Evolutionary conservation across 805 yeast genomes (phyloP).

Genomic region (Ascoidea rubescens): DNA sequence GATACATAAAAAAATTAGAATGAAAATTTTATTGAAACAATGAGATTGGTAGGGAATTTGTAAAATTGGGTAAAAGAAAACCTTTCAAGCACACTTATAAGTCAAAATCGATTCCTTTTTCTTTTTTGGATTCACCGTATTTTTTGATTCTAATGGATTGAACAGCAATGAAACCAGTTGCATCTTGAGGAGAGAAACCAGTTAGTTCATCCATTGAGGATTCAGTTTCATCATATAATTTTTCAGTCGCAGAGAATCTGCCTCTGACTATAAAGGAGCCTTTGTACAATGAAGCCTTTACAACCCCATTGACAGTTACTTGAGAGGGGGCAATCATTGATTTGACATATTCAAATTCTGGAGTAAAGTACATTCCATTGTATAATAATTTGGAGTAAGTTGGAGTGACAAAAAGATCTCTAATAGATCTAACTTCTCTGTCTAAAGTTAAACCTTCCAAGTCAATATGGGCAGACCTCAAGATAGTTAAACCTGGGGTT

Average conservation of each 20-base stretch:
- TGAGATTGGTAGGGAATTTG: too few species aligned
- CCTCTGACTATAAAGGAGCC: slow-evolving; percentile 78
- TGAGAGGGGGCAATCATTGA: slow-evolving; percentile 91
- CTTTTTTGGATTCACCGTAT: slow-evolving; percentile 91
- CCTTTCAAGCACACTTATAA: too few species aligned
- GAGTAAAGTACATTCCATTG: slow-evolving; percentile 96
- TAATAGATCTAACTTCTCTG: slow-evolving; percentile 92
- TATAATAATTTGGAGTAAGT: slow-evolving; percentile 80
- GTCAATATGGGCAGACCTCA: slow-evolving; percentile 91
- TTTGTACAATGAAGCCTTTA: slow-evolving; percentile 87
- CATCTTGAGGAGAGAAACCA: slow-evolving; percentile 94
- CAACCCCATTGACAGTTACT: slow-evolving; percentile 89
- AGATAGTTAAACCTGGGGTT: slow-evolving; percentile 93
- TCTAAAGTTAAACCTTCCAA: slow-evolving; percentile 94
- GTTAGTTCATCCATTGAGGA: slow-evolving; percentile 99
- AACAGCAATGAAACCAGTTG: slow-evolving; percentile 94
- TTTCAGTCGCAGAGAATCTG: slow-evolving; percentile 91
- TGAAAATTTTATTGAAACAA: too few species aligned
- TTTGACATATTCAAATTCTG: slow-evolving; percentile 95
- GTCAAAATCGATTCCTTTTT: slow-evolving; percentile 30
- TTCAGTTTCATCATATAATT: slow-evolving; percentile 93
- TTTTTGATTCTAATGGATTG: slow-evolving; percentile 98
- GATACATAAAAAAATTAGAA: too few species aligned
- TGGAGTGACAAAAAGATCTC: slow-evolving; percentile 94
- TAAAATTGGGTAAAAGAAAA: too few species aligned